These are phyloP conservation scores for Aspergillus indologenus DNA, from an alignment of 495 filamentous ascomycete species.

Conservation along the genomic window DNA sequence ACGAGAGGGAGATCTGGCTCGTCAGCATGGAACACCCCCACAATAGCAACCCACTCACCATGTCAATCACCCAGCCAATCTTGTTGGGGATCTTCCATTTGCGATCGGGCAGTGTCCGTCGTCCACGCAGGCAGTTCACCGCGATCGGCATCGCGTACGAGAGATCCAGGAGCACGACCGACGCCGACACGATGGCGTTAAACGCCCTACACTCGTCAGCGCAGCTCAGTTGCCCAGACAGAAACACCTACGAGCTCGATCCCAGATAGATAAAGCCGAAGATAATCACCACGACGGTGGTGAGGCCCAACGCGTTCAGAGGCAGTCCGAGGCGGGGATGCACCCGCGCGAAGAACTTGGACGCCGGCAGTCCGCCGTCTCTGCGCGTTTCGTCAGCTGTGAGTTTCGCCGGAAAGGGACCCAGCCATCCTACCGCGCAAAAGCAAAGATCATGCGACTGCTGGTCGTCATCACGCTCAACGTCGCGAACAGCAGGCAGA, in stretches of 20 bases:
- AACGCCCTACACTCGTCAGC: conserved; percentile 35
- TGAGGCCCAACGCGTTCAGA: conserved; percentile 67
- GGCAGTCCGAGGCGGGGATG: conserved; percentile 64
- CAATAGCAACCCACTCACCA: conserved; percentile 26
- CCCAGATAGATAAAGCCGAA: conserved; percentile 77
- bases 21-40: conserved; percentile 2
- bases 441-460: conserved; percentile 74
- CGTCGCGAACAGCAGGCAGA: conserved; percentile 69
- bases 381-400: conserved; percentile 29
- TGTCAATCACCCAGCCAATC: conserved; percentile 52
- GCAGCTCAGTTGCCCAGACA: background rate
- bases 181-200: conserved; percentile 66
- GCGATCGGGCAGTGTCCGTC: conserved; percentile 61
- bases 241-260: conserved; percentile 48
- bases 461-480: conserved; percentile 73
- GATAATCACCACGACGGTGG: conserved; percentile 59
- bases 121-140: conserved; percentile 63
- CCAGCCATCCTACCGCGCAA: conserved; percentile 49
- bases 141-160: conserved; percentile 70
- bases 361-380: conserved; percentile 69
- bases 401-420: no score
- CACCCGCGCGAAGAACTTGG: conserved; percentile 59
- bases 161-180: conserved; percentile 67
- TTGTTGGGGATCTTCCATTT: conserved; percentile 56
- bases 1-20: conserved; percentile 57